phyloP scores from a whole-genome alignment of 2,329 filamentous ascomycete genomes.

The Fusarium newnesense region DNA sequence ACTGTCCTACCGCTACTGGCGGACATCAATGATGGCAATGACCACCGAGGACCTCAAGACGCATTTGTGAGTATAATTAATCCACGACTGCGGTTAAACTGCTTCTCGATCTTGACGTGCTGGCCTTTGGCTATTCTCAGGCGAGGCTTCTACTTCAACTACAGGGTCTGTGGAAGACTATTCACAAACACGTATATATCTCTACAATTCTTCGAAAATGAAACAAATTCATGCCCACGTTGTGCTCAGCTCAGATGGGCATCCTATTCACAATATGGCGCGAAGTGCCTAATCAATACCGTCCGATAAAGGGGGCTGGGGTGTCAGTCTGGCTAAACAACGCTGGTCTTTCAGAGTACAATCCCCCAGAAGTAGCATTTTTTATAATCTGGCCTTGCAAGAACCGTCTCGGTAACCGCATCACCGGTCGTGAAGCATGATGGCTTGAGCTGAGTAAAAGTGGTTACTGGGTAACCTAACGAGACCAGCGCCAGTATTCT shows the following conservation, averaged over 20 bases:
- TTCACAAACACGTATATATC: conserved; percentile 14
- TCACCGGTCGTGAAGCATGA: not conserved
- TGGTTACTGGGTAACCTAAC: not conserved
- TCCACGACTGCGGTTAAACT: conserved; percentile 9
- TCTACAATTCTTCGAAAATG: not conserved
- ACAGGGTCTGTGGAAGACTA: conserved; percentile 4
- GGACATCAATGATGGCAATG: not conserved
- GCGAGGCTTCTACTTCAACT: conserved; percentile 2
- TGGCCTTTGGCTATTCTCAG: conserved; percentile 19
- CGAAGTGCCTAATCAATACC: not conserved
- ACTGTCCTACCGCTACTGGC: not conserved
- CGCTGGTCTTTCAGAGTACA: conserved; percentile 24
- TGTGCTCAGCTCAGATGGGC: not conserved
- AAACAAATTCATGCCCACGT: not conserved
- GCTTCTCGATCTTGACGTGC: conserved; percentile 26
- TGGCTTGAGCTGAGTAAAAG: not conserved
- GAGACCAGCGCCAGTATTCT: not conserved
- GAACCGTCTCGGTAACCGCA: conserved; percentile 1
- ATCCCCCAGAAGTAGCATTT: not conserved
- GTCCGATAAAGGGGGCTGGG: conserved; percentile 14
- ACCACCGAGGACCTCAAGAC: conserved; percentile 1
- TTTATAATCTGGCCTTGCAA: not conserved
- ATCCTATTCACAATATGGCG: conserved; percentile 4
- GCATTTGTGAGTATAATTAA: not conserved
- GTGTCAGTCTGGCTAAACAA: conserved; percentile 21